Percentiles rank a stretch among this genome's conserved stretches.
Conservation (phyloP, 805 yeast genomes). For the Saccharomycopsis schoenii region DNA sequence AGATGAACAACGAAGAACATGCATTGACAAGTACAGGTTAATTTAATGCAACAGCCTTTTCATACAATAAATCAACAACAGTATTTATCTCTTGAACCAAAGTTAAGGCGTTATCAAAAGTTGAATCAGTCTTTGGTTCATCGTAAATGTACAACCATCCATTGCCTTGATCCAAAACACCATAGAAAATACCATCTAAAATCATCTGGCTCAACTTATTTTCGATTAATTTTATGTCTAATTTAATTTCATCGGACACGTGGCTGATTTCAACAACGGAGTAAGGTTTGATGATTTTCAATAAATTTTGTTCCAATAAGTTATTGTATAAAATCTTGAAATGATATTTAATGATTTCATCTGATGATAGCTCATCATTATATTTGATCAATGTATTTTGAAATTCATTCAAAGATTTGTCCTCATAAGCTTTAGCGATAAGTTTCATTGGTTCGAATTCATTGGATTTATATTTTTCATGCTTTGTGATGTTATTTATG, state of each 20-base stretch:
- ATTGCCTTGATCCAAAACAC: slow-evolving; percentile 95
- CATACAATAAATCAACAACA: slow-evolving; percentile 86
- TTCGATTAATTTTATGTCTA: slow-evolving; percentile 81
- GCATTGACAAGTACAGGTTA: slow-evolving; percentile 22
- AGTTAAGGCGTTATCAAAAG: slow-evolving; percentile 80
- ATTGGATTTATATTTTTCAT: slow-evolving; percentile 6
- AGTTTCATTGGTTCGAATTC: slow-evolving; percentile 65
- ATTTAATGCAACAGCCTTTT: slow-evolving; percentile 80
- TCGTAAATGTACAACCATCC: slow-evolving; percentile 94
- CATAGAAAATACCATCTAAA: slow-evolving; percentile 87
- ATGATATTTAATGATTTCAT: slow-evolving; percentile 82
- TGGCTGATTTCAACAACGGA: slow-evolving; percentile 91
- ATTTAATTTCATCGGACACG: slow-evolving; percentile 78
- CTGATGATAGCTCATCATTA: slow-evolving; percentile 68
- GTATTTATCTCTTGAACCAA: slow-evolving; percentile 77
- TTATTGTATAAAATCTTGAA: slow-evolving; percentile 90
- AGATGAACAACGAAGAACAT: neutral
- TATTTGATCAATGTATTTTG: slow-evolving; percentile 72
- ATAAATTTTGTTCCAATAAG: slow-evolving; percentile 81
- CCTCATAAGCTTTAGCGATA: slow-evolving; percentile 22
- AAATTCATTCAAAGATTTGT: slow-evolving; percentile 84
- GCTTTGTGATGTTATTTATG: slow-evolving; percentile 52
- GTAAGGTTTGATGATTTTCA: slow-evolving; percentile 92
- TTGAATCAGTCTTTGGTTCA: slow-evolving; percentile 78
- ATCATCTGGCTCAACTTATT: slow-evolving; percentile 95